Base-by-base conservation (phyloP, 208 protist species). In the Trypanosoma scelopori region DNA sequence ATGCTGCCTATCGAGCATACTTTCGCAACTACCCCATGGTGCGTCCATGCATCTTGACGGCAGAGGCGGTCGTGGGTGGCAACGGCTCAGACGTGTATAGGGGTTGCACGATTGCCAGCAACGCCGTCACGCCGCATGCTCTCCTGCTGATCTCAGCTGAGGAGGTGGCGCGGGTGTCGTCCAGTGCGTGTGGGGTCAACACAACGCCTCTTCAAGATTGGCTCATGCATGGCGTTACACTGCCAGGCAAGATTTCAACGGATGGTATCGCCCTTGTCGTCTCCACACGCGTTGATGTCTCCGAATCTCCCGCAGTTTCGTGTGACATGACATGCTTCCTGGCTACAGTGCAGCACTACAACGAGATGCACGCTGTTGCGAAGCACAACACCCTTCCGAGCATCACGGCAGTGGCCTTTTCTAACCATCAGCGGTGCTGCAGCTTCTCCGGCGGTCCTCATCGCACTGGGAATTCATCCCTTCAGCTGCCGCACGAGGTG, bases 281-380 rank as follows among this genome's bases (percentile, higher is more conserved):
- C 12, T 55, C 48, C 2, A 65, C 60, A 20, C n/a, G 37, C 35
- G 6, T 4, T 23, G 25, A 27, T 27, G 2, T 30, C 13, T 32
- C 13, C 27, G 4, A n/a, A 30, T 32, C 11, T 28, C 15, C 20
- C 13, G 22, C 11, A 30, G 4, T 27, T 7, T 16, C 13, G 27
- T 63, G 35, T 45, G 65, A 64, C 39, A 49, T 71, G 35, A 71
- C 47, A 18, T 65, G 56, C 41, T 55, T 71, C 18, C 41, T 64
- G 30, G 47, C 23, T 6, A 39, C 55, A n/a, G 49, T 56, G 1
- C n/a, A 64, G n/a, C 5, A 23, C 3, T 69, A 69, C 30, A 69
- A 69, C 41, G 7, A 7, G 25, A 16, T 65, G n/a, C 15, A 25
- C 4, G 23, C 37, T n/a, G 27, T 18, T 16, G 16, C 6, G 4